These are phyloP conservation scores for Syzygium jambos DNA, from an alignment of 345 rosid species.

Conservation along the genomic window DNA sequence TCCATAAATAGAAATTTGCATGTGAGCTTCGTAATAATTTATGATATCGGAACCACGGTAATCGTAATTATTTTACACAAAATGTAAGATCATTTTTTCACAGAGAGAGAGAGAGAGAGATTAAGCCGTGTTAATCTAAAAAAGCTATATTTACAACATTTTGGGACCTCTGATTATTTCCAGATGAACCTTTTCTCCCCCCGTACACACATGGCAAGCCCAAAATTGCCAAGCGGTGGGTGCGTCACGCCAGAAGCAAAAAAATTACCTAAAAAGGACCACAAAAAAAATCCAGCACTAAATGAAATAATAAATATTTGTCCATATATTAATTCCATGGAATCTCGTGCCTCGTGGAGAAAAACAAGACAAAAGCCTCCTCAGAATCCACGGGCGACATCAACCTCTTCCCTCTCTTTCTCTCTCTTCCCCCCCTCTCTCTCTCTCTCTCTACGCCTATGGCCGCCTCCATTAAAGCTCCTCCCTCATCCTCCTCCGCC, in stretches of 20 bases:
- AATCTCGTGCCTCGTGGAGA: background rate
- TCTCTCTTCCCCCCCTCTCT: background rate
- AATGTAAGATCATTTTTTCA: background rate
- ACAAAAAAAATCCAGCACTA: background rate
- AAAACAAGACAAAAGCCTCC: background rate
- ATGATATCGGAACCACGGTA: background rate
- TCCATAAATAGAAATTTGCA: background rate
- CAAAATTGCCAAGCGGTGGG: background rate
- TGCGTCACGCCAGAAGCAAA: background rate
- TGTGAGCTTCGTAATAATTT: background rate
- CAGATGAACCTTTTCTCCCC: background rate
- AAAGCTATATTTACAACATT: too few relatives aligned
- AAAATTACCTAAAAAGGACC: background rate
- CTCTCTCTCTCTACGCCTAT: background rate
- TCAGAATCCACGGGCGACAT: background rate
- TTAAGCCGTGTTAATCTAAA: background rate
- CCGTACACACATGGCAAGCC: background rate
- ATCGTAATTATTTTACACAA: background rate
- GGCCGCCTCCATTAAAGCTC: background rate
- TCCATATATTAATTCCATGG: background rate
- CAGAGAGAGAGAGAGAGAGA: background rate
- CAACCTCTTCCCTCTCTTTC: background rate
- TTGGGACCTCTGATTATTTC: background rate
- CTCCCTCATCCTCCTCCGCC: constrained; percentile 9
- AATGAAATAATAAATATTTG: background rate